Base-by-base conservation (phyloP, 805 yeast species). In the Metschnikowia lachancei region DNA sequence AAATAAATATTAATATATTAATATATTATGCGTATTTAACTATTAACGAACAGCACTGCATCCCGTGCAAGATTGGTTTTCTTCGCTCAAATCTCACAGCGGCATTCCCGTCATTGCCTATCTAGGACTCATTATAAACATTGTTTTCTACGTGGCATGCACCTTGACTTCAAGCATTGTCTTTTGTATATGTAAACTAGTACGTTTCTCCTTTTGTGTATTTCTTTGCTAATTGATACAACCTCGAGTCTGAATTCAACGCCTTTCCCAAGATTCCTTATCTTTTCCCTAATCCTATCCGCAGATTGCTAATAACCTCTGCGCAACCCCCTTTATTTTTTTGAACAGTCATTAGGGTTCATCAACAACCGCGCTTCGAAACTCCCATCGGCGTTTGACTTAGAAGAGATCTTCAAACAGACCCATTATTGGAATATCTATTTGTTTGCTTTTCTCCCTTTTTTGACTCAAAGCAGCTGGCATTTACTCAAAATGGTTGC, bases 51-150 rank as follows among this genome's bases (percentile, higher is more conserved):
- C n/a, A n/a, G n/a, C n/a, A n/a, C n/a, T n/a, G 17, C 3, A 32
- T 22, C 26, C 32, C n/a, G 40, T 37, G 40, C 40, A 31, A 32
- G 33, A 34, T 14, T 41, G 12, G 38, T 12, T 26, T 33, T 32
- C 19, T 16, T 30, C 43, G 20, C 12, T 39, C 12, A 19, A 13
- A 13, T 35, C 34, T 22, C 33, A 30, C 33, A 11, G 24, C 5
- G 20, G 22, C 22, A 18, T 19, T 22, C 36, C 31, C 44, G 18
- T 24, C 19, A 13, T 36, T 45, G 29, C 48, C 48, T 45, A 35
- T 30, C 44, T 40, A 10, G 48, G 48, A 16, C 26, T 24, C 19
- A 40, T 26, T 13, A 36, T 45, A 39, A 45, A 45, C 48, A 45
- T 10, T n/a, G 24, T 22, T 33, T 32, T 24, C 31, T 35, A 31